Base-by-base conservation (phyloP, 2,329 filamentous ascomycete species). In the Penicillium sp. region DNA sequence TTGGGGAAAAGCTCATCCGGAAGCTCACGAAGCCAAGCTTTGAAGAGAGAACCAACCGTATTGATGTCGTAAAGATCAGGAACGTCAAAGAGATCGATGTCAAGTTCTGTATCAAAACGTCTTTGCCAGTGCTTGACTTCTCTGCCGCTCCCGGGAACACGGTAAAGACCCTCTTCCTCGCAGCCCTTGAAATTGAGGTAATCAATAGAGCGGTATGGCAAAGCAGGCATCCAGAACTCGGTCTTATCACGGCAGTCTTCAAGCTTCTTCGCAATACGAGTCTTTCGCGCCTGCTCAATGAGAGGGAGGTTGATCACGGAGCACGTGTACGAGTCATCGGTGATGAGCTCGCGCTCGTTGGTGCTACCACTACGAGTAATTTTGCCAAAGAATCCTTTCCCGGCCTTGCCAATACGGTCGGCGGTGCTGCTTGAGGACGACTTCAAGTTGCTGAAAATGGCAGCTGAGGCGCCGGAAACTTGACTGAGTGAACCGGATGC, bases 221-320 rank as follows among this genome's bases (percentile, higher is more conserved):
- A 87, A 7, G 91, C 90, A 11, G 93, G 93, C 92, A 97, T 96
- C 93, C 93, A 97, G 69, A 95, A 97, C 68, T 97, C 93, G 0
- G 93, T 97, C 79, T 97, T 97, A 69, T 97, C 93, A 58, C 87
- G 84, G 9, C 92, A 96, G 57, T 89, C 85, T 67, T 95, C 90
- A 40, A 97, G 78, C 29, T 88, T 85, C 74, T 93, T 95, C 7
- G 91, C 95, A 69, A 97, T 97, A 59, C 93, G 84, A 0, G 93
- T 97, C 60, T 86, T 79, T n/a, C 93, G 85, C 7, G 92, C 92
- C 74, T 97, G 93, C 70, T 96, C 88, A 26, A 96, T 81, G 29
- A 97, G 78, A 1, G 91, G 91, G 46, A 89, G 79, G 66, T 94
- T 96, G 70, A 97, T 90, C 40, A 96, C 86, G 63, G 88, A 90